phyloP scores from a whole-genome alignment of 2,329 filamentous ascomycete species.

The Karstenula rhodostoma region DNA sequence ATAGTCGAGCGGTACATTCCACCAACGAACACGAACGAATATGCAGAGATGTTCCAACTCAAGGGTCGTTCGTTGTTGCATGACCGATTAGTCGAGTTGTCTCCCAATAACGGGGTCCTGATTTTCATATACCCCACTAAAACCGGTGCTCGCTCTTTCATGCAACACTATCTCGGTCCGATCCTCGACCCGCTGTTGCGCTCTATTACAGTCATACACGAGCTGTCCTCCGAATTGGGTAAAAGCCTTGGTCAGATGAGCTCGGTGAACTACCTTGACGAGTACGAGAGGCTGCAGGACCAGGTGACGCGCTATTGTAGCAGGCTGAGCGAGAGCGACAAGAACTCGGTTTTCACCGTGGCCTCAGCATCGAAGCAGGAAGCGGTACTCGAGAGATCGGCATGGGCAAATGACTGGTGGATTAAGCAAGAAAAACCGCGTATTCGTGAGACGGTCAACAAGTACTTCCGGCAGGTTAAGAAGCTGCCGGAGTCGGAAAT shows the following conservation, averaged over 20 bases:
- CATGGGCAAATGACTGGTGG: constrained; percentile 70
- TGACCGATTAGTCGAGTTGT: constrained; percentile 68
- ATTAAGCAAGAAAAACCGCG: constrained; percentile 69
- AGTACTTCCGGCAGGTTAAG: constrained; percentile 55
- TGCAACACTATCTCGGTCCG: constrained; percentile 66
- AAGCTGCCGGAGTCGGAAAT: constrained; percentile 55
- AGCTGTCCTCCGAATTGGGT: constrained; percentile 65
- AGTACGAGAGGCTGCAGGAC: constrained; percentile 60
- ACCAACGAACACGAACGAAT: constrained; percentile 66
- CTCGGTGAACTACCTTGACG: constrained; percentile 62
- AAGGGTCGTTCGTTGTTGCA: constrained; percentile 64
- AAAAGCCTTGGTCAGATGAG: constrained; percentile 62
- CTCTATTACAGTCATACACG: constrained; percentile 65
- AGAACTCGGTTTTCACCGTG: constrained; percentile 52
- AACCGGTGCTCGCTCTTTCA: constrained; percentile 65
- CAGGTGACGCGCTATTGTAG: constrained; percentile 41
- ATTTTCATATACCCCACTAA: constrained; percentile 70
- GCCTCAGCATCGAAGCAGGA: constrained; percentile 61
- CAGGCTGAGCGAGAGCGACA: constrained; percentile 38
- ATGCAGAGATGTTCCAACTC: constrained; percentile 64
- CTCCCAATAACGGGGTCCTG: constrained; percentile 63
- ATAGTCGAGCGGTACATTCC: constrained; percentile 73
- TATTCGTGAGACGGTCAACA: constrained; percentile 60
- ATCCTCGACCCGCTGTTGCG: constrained; percentile 69
- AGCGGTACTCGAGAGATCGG: constrained; percentile 59